These are phyloP conservation scores for Cunninghamia lanceolata DNA, from an alignment of 75 land plant genomes.

Conservation along the genomic window DNA sequence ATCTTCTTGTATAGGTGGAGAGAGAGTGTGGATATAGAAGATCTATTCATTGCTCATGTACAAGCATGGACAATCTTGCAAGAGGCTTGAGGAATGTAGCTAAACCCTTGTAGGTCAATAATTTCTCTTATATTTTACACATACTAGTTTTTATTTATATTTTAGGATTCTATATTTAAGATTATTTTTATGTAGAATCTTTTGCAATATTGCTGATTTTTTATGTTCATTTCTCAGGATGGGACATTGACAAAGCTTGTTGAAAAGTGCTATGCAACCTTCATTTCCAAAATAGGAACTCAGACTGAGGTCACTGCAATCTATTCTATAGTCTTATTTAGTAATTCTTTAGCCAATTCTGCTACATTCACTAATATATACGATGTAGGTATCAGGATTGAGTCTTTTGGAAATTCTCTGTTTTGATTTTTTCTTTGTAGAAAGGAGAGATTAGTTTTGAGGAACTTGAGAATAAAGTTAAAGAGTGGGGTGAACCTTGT, in stretches of 20 bases:
- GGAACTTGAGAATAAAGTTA: too few species aligned
- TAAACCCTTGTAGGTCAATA: constrained; percentile 59
- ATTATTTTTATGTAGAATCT: too few species aligned
- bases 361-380: not conserved
- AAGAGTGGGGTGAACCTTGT: constrained; percentile 78
- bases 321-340: too few species aligned
- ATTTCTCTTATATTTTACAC: not conserved
- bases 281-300: too few species aligned
- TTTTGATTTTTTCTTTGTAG: constrained; percentile 31
- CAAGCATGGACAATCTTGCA: constrained; percentile 98
- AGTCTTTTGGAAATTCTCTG: constrained; percentile 8
- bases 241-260: too few species aligned
- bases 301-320: too few species aligned
- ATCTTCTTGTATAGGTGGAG: constrained; percentile 47
- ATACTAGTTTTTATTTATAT: not conserved
- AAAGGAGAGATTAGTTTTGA: constrained; percentile 79
- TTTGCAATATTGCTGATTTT: too few species aligned
- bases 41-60: constrained; percentile 90
- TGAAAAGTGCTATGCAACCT: too few species aligned
- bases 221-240: too few species aligned
- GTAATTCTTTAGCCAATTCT: not conserved
- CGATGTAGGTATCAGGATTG: not conserved
- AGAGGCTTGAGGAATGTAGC: too few species aligned
- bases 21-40: constrained; percentile 96
- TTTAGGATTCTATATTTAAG: too few species aligned